Evolutionary conservation across 2,329 filamentous ascomycete genomes (phyloP), one percentile per base, ranked within the genome.

Genomic region (Cladosporium sp.): DNA sequence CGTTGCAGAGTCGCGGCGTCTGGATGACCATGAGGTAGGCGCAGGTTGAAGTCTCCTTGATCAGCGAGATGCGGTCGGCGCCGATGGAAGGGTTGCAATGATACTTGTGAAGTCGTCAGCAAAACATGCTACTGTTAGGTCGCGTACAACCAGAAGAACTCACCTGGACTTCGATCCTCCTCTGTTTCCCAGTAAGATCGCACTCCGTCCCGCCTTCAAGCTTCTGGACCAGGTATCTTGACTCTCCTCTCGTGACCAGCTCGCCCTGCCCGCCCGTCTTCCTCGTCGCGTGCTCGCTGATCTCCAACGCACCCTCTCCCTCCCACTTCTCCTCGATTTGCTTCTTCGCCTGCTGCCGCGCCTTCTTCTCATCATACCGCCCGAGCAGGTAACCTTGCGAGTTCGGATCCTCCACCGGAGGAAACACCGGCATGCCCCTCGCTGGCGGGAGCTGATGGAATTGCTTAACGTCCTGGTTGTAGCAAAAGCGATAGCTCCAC

Each of bases 401-500:
- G 9, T 79, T 78, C 0, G 84, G 84, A 62, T 96, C 91, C 62
- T 88, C 85, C 43, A 85, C 78, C 0, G 91, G 91, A 19, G 88
- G 85, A 59, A 82, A 84, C 28, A 75, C 70, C 1, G 82, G 80
- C 9, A 86, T 81, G 3, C 84, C 84, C 55, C 84, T 83, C 42
- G 82, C 78, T 2, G 83, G 82, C 1, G 89, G 81, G 54, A 92
- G 73, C 42, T 89, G 89, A 68, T 96, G 91, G 70, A 95, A 96
- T 70, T 96, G 91, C 63, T 88, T 86, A 56, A 96, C 85, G 58
- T 92, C 83, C 56, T 85, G 80, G 66, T 88, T 88, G 72, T 95
- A 93, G 76, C 91, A 96, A 70, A 95, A 95, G 61, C 85, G 87
- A 71, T 96, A 96, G 65, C 87, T 93, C 91, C 91, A 96, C 91